Percentiles rank a stretch among this genome's conserved stretches.
Evolutionary conservation across 1,284 basidiomycete species (phyloP).

Genomic region (Xerocomus minutiporus): DNA sequence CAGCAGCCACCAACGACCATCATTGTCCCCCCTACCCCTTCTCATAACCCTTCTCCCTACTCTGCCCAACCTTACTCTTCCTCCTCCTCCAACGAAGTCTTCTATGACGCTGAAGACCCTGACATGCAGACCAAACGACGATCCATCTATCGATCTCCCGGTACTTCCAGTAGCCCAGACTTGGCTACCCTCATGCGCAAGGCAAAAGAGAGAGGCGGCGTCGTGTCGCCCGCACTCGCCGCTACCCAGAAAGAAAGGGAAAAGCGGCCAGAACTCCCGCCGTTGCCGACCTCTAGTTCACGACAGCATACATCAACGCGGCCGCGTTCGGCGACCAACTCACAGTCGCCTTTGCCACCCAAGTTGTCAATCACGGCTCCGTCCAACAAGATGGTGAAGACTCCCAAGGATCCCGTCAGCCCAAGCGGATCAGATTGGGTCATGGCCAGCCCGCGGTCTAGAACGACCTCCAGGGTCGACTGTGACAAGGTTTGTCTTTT

Average conservation of each 20-base stretch:
- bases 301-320: constrained; percentile 22
- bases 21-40: constrained; percentile 57
- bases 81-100: constrained; percentile 50
- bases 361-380: constrained; percentile 30
- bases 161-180: constrained; percentile 85
- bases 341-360: constrained; percentile 24
- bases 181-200: constrained; percentile 79
- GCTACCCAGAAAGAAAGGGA: constrained; percentile 37
- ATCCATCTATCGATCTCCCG: constrained; percentile 81
- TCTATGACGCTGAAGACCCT: constrained; percentile 59
- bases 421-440: constrained; percentile 50
- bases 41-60: constrained; percentile 30
- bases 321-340: constrained; percentile 35
- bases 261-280: constrained; percentile 46
- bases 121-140: constrained; percentile 70
- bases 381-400: constrained; percentile 22
- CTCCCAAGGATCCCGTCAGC: constrained; percentile 26
- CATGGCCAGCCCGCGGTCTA: constrained; percentile 40
- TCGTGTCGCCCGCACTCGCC: constrained; percentile 33
- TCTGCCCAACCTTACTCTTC: constrained; percentile 35
- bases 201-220: constrained; percentile 61
- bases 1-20: constrained; percentile 45
- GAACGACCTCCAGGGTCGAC: constrained; percentile 40
- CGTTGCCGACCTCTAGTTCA: constrained; percentile 35
- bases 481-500: constrained; percentile 40